phyloP scores from a whole-genome alignment of 2,329 filamentous ascomycete species.

The Fusarium sp. region DNA sequence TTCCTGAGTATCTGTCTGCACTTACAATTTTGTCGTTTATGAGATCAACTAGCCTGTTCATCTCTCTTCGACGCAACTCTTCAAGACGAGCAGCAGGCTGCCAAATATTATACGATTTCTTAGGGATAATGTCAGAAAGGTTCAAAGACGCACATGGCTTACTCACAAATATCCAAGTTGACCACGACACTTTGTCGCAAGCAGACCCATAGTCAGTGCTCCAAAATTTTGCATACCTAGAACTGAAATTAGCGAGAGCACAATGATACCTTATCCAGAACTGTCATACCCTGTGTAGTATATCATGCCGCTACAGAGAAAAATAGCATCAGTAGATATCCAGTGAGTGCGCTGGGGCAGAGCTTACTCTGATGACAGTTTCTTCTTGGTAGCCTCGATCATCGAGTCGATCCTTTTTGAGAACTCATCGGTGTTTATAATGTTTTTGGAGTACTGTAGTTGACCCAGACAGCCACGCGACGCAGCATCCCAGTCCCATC shows the following conservation, averaged over 20 bases:
- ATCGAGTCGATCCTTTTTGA: not conserved
- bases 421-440: constrained; percentile 1
- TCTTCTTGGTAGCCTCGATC: constrained; percentile 7
- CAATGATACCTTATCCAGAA: not conserved
- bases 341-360: no score
- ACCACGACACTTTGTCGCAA: constrained; percentile 3
- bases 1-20: not conserved
- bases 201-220: not conserved
- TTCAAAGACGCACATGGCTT: no score
- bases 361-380: not conserved
- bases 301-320: not conserved
- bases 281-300: constrained; percentile 10
- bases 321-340: fast-evolving
- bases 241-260: fast-evolving
- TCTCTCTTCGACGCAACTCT: not conserved
- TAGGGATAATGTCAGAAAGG: fast-evolving
- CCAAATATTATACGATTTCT: constrained; percentile 10
- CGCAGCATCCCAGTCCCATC: not conserved
- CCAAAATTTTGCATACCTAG: constrained; percentile 25
- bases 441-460: not conserved
- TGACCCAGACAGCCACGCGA: not conserved
- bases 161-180: constrained; percentile 14
- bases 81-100: not conserved
- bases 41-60: constrained; percentile 7
- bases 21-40: constrained; percentile 10